Evolutionary conservation across 2,329 filamentous ascomycete species (phyloP).

Genomic region (Aspergillus thermomutatus): DNA sequence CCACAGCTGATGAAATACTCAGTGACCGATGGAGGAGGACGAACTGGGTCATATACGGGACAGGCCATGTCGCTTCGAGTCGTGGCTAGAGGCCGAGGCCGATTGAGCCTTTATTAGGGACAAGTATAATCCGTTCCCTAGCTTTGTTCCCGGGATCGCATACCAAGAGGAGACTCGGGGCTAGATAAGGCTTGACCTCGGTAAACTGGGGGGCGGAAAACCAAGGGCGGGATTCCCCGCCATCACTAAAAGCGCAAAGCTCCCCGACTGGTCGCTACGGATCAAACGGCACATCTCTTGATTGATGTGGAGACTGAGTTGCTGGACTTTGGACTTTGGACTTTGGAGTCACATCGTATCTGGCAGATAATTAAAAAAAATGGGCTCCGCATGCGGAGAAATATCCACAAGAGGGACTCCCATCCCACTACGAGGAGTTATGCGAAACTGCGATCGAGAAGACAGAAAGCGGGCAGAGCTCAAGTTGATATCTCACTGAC

Average conservation of each 20-base stretch:
- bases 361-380: background rate
- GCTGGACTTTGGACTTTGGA: background rate
- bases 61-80: no score
- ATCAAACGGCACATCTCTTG: slow-evolving; percentile 4
- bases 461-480: background rate
- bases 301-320: background rate
- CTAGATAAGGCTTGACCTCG: slow-evolving; percentile 6
- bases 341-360: background rate
- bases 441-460: no score
- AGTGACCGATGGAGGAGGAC: no score
- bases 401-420: background rate
- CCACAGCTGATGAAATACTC: no score
- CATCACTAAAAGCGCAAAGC: background rate
- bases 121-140: background rate
- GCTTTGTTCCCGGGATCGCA: background rate
- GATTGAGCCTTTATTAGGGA: background rate
- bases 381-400: background rate
- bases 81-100: no score
- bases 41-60: no score
- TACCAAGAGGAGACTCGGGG: background rate
- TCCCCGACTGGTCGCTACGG: slow-evolving; percentile 4
- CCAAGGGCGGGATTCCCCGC: background rate
- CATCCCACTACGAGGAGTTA: background rate
- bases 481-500: background rate
- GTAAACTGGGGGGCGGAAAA: background rate